Evolutionary conservation across 129 eudicot genomes (phyloP), one percentile per base, ranked within the genome.

Genomic region (Chrysanthemum seticuspe): DNA sequence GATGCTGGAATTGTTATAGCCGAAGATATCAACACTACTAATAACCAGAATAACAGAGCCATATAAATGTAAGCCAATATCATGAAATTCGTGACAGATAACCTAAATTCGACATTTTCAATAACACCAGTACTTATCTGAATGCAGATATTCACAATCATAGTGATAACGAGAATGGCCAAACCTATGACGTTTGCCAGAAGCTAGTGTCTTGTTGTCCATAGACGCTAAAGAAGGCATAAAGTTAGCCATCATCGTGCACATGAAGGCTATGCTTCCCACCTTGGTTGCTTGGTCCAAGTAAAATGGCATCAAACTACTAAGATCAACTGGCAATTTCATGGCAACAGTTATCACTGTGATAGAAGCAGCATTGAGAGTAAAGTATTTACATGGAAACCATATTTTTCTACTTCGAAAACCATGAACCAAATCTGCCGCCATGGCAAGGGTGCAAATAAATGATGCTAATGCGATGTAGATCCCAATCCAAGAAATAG

Each of bases 141-240:
- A 9, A 86, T 83, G 23, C 34, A 48, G 1, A 71, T 25, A 78
- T 83, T 83, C 2, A 50, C 81, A 18, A 56, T 13, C 2, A 77
- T 48, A 5, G 87, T 83, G 55, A 78, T 63, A 2, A 80, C 79
- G 1, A 86, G 75, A 68, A 86, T 80, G 8, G 67, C 81, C 65
- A 86, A 62, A 56, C 83, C 91, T 18, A 50, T 57, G 49, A 67
- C 65, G 47, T 80, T 83, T 47, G 60, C 64, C 2, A 74, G 50
- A 31, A 19, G n/a, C n/a, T n/a, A 83, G 74, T 19, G 80, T 79
- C 13, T 50, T 71, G 31, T 77, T 64, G 48, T 65, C 66, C 83
- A 83, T 77, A 40, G 82, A 72, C 1, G 77, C 91, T 10, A 80
- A 23, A 45, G 85, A 85, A 14, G 81, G 70, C 81, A 83, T 57